A percentile compares a stretch with the other conserved stretches of the same genome.
Conservation (phyloP, 164 flowering plant genomes). For the Platanus orientalis region DNA sequence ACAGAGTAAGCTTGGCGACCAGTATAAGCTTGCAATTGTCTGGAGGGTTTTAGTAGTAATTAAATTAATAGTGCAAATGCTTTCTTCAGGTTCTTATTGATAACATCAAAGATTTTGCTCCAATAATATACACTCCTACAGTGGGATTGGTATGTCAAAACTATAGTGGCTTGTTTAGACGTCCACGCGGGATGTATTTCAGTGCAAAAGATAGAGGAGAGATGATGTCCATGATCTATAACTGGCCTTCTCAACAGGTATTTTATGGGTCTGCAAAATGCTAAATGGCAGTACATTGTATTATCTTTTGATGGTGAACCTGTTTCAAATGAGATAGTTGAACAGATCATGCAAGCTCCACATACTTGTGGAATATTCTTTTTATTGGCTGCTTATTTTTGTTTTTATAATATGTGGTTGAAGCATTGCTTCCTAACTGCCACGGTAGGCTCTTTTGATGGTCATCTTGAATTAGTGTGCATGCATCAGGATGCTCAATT, state of each 20-base stretch:
- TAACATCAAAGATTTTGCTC: constrained; percentile 91
- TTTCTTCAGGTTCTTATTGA: constrained; percentile 83
- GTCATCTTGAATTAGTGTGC: too few species aligned
- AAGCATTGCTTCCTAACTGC: neutral
- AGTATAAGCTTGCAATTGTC: neutral
- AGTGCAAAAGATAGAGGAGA: constrained; percentile 99
- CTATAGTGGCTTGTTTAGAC: constrained; percentile 89
- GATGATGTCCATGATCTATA: constrained; percentile 99
- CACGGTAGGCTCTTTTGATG: too few species aligned
- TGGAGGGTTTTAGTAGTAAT: neutral
- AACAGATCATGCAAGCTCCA: neutral
- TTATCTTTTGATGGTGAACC: neutral
- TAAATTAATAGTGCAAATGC: constrained; percentile 9
- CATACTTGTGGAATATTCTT: constrained; percentile 1
- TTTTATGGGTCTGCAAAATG: neutral
- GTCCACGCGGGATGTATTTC: constrained; percentile 99
- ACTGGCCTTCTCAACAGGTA: constrained; percentile 93
- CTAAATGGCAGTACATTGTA: neutral
- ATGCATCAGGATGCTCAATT: too few species aligned
- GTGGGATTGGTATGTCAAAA: constrained; percentile 98
- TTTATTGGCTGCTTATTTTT: neutral
- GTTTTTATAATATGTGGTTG: too few species aligned
- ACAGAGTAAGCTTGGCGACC: constrained; percentile 58
- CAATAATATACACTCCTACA: constrained; percentile 95
- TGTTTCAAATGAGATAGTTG: neutral